Evolutionary conservation across 108 stramenopile species (phyloP).

Genomic region (Mediolabrus comicus): DNA sequence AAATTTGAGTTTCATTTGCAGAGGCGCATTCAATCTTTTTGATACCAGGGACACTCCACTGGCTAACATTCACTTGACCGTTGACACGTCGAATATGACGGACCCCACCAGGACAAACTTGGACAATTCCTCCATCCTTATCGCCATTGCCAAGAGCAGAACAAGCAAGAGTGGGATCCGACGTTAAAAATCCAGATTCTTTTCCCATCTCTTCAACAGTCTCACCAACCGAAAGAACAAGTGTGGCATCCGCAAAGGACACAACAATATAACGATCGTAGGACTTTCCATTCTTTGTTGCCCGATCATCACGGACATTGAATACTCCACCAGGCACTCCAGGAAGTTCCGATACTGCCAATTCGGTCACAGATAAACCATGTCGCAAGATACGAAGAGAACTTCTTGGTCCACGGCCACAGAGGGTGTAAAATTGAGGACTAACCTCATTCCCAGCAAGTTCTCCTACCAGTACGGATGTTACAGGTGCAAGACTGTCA

Average conservation of each 20-base stretch:
- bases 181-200: slow-evolving; percentile 87
- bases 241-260: slow-evolving; percentile 94
- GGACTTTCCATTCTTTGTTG: slow-evolving; percentile 25
- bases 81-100: slow-evolving; percentile 73
- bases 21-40: slow-evolving; percentile 90
- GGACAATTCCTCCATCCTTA: slow-evolving; percentile 59
- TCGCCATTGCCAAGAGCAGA: slow-evolving; percentile 81
- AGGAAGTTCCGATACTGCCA: slow-evolving; percentile 93
- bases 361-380: slow-evolving; percentile 90
- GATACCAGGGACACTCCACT: slow-evolving; percentile 93
- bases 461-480: slow-evolving; percentile 89
- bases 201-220: slow-evolving; percentile 94
- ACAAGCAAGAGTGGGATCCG: slow-evolving; percentile 90
- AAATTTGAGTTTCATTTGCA: slow-evolving; percentile 89
- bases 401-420: slow-evolving; percentile 87
- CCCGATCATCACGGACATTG: slow-evolving; percentile 78
- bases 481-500: slow-evolving; percentile 86
- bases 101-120: slow-evolving; percentile 91
- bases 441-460: slow-evolving; percentile 89
- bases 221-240: slow-evolving; percentile 95
- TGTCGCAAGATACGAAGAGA: slow-evolving; percentile 86
- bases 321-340: slow-evolving; percentile 93
- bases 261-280: slow-evolving; percentile 93
- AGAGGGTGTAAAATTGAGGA: slow-evolving; percentile 90
- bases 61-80: slow-evolving; percentile 57